Evolutionary conservation across 2,329 filamentous ascomycete species (phyloP).

Genomic region (Phialophora expanda): DNA sequence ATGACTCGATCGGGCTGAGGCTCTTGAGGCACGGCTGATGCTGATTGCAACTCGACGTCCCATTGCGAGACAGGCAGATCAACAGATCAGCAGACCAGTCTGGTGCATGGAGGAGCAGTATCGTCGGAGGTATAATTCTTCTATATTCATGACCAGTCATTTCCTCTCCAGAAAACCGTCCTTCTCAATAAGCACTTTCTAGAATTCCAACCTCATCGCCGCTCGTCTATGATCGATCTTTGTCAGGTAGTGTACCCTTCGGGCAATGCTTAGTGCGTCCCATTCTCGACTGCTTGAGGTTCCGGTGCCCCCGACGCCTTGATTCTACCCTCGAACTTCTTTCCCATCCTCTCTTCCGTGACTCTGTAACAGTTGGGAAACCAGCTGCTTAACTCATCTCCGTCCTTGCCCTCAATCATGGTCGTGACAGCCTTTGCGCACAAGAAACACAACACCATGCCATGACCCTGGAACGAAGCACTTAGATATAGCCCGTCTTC

Average conservation of each 20-base stretch:
- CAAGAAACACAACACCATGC: conserved; percentile 37
- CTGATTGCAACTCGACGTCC: neutral
- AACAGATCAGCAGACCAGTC: neutral
- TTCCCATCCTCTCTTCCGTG: conserved; percentile 30
- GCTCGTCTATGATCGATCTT: neutral
- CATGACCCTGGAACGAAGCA: conserved; percentile 37
- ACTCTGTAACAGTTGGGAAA: conserved; percentile 36
- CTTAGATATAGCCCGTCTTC: conserved; percentile 41
- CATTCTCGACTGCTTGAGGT: conserved; percentile 12
- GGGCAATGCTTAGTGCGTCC: neutral
- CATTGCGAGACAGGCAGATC: neutral
- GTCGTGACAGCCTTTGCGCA: conserved; percentile 32
- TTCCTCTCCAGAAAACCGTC: neutral
- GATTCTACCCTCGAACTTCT: conserved; percentile 29
- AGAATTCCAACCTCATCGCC: neutral
- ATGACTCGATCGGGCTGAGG: neutral
- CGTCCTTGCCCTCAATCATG: conserved; percentile 31
- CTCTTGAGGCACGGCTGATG: neutral
- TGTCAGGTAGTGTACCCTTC: neutral
- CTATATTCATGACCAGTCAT: neutral
- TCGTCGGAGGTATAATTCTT: neutral
- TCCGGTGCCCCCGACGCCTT: conserved; percentile 20
- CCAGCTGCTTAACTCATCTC: conserved; percentile 27
- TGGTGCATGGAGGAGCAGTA: neutral
- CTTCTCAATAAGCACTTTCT: neutral